A percentile compares a stretch with the other conserved stretches of the same genome.
Evolutionary conservation across 75 land plant species (phyloP).

Genomic region (Pinus albicaulis): DNA sequence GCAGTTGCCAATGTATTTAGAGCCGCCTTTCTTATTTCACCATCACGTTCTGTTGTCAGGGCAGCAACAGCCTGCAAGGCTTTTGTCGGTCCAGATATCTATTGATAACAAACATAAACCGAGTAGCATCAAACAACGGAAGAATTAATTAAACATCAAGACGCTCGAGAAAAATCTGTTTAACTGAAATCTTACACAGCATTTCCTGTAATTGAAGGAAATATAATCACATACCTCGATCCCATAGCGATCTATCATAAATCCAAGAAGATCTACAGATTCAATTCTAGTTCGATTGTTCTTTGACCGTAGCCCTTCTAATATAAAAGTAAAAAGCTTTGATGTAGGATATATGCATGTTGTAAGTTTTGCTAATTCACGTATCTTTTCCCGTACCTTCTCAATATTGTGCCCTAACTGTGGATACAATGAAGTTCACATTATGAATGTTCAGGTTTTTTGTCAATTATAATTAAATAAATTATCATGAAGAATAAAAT

Average conservation of each 20-base stretch:
- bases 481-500: too few relatives aligned
- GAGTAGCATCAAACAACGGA: neutral
- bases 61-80: constrained; percentile 84
- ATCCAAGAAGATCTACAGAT: constrained; percentile 88
- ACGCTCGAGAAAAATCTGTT: neutral
- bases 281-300: constrained; percentile 93
- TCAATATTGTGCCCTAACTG: constrained; percentile 99
- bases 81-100: constrained; percentile 85
- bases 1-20: constrained; percentile 90
- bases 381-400: constrained; percentile 91
- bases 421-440: neutral
- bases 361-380: constrained; percentile 79
- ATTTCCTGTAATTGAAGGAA: constrained; percentile 1
- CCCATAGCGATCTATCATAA: constrained; percentile 74
- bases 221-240: constrained; percentile 58
- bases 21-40: constrained; percentile 95
- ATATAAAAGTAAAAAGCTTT: constrained; percentile 72
- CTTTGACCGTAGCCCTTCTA: constrained; percentile 92
- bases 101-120: constrained; percentile 10
- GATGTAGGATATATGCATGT: constrained; percentile 66
- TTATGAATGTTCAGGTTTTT: too few relatives aligned
- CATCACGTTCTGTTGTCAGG: constrained; percentile 95
- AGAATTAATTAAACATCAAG: neutral
- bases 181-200: neutral
- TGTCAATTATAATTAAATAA: too few relatives aligned